Conservation (phyloP, 495 filamentous ascomycete species). For the Bryoglossum gracile region DNA sequence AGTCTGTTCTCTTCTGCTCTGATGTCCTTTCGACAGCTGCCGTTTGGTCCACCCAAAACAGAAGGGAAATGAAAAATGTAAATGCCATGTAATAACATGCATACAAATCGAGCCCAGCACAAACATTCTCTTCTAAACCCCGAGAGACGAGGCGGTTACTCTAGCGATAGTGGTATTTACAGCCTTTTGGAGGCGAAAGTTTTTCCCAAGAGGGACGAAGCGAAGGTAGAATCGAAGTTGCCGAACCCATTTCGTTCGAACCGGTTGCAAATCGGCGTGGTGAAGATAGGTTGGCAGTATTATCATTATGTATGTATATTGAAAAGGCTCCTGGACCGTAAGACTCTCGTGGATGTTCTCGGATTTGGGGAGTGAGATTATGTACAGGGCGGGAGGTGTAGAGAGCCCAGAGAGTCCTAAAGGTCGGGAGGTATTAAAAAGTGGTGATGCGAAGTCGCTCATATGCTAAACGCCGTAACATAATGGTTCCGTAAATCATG, state of each 20-base stretch:
- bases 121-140: conserved; percentile 5
- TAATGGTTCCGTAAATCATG: conserved; percentile 25
- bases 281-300: not conserved
- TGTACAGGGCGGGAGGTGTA: conserved; percentile 19
- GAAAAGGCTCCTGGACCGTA: conserved; percentile 5
- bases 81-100: too few relatives aligned
- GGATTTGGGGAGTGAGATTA: conserved; percentile 10
- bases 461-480: conserved; percentile 26
- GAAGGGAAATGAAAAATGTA: too few relatives aligned
- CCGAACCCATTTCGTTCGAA: not conserved
- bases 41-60: too few relatives aligned
- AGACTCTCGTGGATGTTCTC: conserved; percentile 3
- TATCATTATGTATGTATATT: conserved; percentile 14
- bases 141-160: conserved; percentile 21
- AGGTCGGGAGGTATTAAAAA: conserved; percentile 8
- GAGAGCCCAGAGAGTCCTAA: conserved; percentile 1
- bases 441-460: conserved; percentile 13
- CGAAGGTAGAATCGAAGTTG: conserved; percentile 4
- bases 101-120: conserved; percentile 22
- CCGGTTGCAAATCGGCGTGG: not conserved
- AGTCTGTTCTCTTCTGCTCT: conserved; percentile 4
- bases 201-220: not conserved
- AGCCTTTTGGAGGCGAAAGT: not conserved
- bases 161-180: conserved; percentile 23
- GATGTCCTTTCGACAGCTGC: too few relatives aligned